Conservation (phyloP, 1,139 yeast species). For the Saccharomyces hybrid region DNA sequence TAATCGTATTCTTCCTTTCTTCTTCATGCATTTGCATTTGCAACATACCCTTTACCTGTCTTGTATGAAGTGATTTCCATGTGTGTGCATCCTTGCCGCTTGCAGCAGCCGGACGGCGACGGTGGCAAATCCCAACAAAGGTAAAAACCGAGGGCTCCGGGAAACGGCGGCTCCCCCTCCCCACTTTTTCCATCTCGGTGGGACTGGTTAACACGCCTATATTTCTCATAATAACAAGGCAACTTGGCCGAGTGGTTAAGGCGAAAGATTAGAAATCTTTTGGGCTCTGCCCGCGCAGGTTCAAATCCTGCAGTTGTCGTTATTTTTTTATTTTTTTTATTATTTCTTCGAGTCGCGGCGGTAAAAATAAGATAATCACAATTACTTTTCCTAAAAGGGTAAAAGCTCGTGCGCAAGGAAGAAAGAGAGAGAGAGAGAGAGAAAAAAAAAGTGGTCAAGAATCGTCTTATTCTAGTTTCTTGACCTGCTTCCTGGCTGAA, state of each 20-base stretch:
- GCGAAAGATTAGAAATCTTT: slow-evolving; percentile 49
- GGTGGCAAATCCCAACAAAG: not conserved
- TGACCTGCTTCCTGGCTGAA: not conserved
- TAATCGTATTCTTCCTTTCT: not conserved
- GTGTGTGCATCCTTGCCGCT: not conserved
- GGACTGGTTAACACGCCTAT: not conserved
- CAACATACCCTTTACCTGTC: not conserved
- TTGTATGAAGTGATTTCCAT: not conserved
- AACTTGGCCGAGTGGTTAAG: slow-evolving; percentile 50
- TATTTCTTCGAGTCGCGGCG: too few species aligned
- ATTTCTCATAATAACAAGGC: slow-evolving; percentile 22
- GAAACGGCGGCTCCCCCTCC: not conserved
- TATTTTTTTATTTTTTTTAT: slow-evolving; percentile 10
- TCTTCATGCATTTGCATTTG: not conserved
- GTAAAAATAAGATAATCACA: too few species aligned
- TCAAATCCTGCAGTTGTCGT: slow-evolving; percentile 36
- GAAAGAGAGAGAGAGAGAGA: not conserved
- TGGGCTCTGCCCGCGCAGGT: slow-evolving; percentile 40
- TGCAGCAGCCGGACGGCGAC: not conserved
- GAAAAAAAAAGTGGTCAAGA: not conserved
- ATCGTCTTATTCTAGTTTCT: not conserved
- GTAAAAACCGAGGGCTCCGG: not conserved
- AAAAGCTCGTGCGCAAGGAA: too few species aligned
- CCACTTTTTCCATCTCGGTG: not conserved
- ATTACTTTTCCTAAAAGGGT: too few species aligned